Evolutionary conservation across 2,329 filamentous ascomycete species (phyloP).

Genomic region (Epichloe glyceriae): DNA sequence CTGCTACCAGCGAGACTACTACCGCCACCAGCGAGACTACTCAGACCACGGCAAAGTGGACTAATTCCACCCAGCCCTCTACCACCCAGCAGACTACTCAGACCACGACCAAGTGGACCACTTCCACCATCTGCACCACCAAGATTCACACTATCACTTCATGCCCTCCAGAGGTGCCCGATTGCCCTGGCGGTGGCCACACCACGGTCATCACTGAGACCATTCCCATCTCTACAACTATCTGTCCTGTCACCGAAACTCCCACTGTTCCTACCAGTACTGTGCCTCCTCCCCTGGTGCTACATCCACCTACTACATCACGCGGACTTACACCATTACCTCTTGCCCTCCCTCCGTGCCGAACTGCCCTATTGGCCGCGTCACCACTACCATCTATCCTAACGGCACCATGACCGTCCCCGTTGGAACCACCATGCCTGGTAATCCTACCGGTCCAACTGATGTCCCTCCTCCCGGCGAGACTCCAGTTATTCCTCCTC

Average conservation of each 20-base stretch:
- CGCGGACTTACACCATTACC: conserved; percentile 21
- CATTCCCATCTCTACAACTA: conserved; percentile 25
- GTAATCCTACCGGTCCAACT: no score
- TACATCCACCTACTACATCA: conserved; percentile 16
- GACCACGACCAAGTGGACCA: conserved; percentile 13
- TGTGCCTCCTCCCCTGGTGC: neutral
- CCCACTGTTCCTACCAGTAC: neutral
- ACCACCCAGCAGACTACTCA: conserved; percentile 1
- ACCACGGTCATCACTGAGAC: conserved; percentile 17
- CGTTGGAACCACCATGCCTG: neutral
- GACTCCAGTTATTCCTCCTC: neutral
- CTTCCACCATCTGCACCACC: conserved; percentile 20
- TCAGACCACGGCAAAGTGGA: conserved; percentile 9
- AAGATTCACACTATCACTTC: conserved; percentile 15
- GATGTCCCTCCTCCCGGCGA: neutral
- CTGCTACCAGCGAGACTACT: no score
- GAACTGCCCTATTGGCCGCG: conserved; percentile 19
- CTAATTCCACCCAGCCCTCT: conserved; percentile 18
- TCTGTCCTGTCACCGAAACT: conserved; percentile 26
- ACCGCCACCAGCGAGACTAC: neutral
- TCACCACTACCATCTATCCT: conserved; percentile 17
- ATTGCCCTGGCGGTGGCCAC: conserved; percentile 16
- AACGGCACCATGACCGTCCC: conserved; percentile 19
- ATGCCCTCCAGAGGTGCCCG: conserved; percentile 17
- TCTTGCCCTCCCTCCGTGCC: conserved; percentile 17